These are phyloP conservation scores for Clonostachys chloroleuca DNA, from an alignment of 2,329 filamentous ascomycete genomes.

Conservation along the genomic window DNA sequence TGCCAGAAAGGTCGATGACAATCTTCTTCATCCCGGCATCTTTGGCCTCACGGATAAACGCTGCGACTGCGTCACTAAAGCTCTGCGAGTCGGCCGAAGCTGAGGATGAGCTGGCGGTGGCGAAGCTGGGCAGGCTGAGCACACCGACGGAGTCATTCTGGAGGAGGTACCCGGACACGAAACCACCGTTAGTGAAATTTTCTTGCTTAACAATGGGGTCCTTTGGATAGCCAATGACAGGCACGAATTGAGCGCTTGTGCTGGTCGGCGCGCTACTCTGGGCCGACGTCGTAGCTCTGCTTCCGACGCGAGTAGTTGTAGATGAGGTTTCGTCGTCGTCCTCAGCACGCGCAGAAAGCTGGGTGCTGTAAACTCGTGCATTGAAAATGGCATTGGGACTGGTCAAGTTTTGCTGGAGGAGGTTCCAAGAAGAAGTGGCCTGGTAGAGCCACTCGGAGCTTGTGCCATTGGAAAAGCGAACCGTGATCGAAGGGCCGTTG, in stretches of 20 bases:
- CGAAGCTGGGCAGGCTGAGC: slow-evolving; percentile 10
- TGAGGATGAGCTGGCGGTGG: too few relatives aligned
- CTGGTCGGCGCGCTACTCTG: slow-evolving; percentile 17
- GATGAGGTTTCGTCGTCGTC: slow-evolving; percentile 16
- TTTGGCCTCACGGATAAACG: slow-evolving; percentile 10
- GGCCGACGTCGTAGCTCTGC: too few relatives aligned
- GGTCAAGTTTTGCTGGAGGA: too few relatives aligned
- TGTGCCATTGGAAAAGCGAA: too few relatives aligned
- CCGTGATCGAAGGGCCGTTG: too few relatives aligned
- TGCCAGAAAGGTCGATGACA: slow-evolving; percentile 59
- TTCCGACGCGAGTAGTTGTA: too few relatives aligned
- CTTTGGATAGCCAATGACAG: neutral
- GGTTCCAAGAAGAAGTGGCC: too few relatives aligned
- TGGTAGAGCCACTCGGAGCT: too few relatives aligned
- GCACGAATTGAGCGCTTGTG: neutral
- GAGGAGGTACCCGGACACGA: slow-evolving; percentile 14
- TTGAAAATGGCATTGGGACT: too few relatives aligned
- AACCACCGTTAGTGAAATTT: slow-evolving; percentile 1
- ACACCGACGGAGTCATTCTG: neutral
- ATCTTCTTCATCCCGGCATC: slow-evolving; percentile 49
- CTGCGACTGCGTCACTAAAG: neutral
- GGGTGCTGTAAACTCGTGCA: too few relatives aligned
- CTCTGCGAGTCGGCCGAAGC: neutral
- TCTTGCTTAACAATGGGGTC: neutral
- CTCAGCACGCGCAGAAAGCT: too few relatives aligned